Evolutionary conservation across 306 rosid genomes (phyloP).

Genomic region (Lathyrus oleraceus): DNA sequence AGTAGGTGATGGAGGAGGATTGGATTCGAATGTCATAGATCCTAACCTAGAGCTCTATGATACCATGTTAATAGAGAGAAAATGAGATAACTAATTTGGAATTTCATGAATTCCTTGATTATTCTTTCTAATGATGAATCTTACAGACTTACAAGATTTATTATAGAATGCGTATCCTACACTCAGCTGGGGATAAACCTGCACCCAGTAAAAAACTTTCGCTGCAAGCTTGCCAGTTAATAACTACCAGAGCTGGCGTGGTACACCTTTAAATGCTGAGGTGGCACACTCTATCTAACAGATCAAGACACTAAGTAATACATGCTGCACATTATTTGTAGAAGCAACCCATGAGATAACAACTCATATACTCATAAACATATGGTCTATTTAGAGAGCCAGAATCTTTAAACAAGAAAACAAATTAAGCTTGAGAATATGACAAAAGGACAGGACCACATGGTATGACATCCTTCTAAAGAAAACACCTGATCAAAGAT

Average conservation of each 20-base stretch:
- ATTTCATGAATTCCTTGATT: neutral
- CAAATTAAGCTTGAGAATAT: neutral
- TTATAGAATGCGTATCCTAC: neutral
- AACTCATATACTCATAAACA: neutral
- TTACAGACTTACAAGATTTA: neutral
- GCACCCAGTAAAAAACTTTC: neutral
- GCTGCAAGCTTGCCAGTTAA: neutral
- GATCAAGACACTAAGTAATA: neutral
- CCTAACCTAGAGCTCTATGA: too few relatives aligned
- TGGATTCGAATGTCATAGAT: too few relatives aligned
- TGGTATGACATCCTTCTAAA: slow-evolving; percentile 26
- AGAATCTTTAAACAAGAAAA: slow-evolving; percentile 22
- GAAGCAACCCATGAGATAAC: neutral
- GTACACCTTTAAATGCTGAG: neutral
- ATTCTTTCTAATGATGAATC: neutral
- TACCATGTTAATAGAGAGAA: neutral
- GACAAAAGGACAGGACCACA: slow-evolving; percentile 18
- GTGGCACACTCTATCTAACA: neutral
- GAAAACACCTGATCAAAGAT: slow-evolving; percentile 6
- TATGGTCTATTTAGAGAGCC: slow-evolving; percentile 4
- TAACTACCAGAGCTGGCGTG: neutral
- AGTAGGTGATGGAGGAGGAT: too few relatives aligned
- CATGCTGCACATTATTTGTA: neutral
- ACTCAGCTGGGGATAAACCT: slow-evolving; percentile 2
- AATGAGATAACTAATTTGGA: neutral